Base-by-base conservation (phyloP, 179 eudicot species). In the Sideroxylon spinosum region DNA sequence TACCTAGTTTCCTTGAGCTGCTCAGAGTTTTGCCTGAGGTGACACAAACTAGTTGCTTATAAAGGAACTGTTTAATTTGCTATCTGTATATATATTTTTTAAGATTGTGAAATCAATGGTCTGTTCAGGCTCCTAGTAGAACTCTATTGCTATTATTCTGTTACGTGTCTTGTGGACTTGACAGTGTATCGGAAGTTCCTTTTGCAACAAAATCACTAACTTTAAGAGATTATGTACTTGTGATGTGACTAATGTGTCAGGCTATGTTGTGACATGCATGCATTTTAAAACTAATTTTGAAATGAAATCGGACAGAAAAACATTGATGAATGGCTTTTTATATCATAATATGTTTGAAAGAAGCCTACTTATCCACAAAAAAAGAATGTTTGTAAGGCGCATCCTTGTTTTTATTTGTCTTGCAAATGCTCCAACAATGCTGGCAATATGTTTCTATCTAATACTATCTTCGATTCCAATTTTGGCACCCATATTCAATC, bases 1-100 rank as follows among this genome's bases (percentile, higher is more conserved):
- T 95, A 78, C 93, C 92, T 60, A 89, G 99, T 85, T 95, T 95
- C 81, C 85, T 95, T 78, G 99, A 95, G 85, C 94, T 95, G 61
- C 92, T 95, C 48, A 90, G 88, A 84, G 99, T 95, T 55, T 85
- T 95, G 76, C 99, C 99, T 50, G 98, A 95, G 99, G 99, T 95
- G 5, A 91, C 65, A n/a, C 29, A 25, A 11, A 56, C 44, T 37
- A 37, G 44, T 50, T 57, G 60, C 61, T 23, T 69, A 9, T 57
- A 25, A 14, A 14, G 22, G 22, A 16, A 14, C 53, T 26, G 26
- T 44, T 48, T 26, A 7, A 17, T 66, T 52, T 65, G 72, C 29
- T 14, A 50, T 62, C 19, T 3, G 50, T 16, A 56, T 65, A 26
- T 71, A 11, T 71, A 25, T 53, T 28, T 56, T 8, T 14, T 32